Base-by-base conservation (phyloP, 306 rosid species). In the Vigna radiata region DNA sequence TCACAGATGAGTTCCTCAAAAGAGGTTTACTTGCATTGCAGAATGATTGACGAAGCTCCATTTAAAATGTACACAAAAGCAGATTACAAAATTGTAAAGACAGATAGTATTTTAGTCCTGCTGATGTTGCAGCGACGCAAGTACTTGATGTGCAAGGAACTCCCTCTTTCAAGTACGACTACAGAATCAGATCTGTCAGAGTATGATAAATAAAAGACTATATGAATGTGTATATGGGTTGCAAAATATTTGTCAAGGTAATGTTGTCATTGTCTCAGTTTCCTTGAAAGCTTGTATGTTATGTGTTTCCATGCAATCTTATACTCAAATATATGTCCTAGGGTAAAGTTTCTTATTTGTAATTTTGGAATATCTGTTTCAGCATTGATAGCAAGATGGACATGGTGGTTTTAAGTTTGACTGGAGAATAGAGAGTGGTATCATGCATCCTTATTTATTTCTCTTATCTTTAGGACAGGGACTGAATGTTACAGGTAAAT, bases 101-200 rank as follows among this genome's bases (percentile, higher is more conserved):
- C 98, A 8, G 96, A 95, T 84, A 89, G 75, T 84, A 54, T 95
- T 69, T 81, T 92, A 58, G 87, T 87, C 84, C 83, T 89, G 68
- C 81, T 92, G 79, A 86, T 76, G 82, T 83, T 95, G 88, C 98
- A 92, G 88, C 88, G 96, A 78, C 97, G 97, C 59, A 95, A 95
- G 76, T 89, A 95, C 89, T 87, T 95, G 87, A 89, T 95, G 98
- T 72, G 88, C 86, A 95, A 92, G 86, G 79, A 83, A 70, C 89
- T 95, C 77, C 86, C 92, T n/a, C 86, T 78, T 67, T 39, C 43
- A 21, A 79, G 71, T 75, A 86, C 17, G 41, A 68, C 84, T 31
- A 4, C 68, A 7, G 87, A 88, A 58, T 78, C 87, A 59, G 90
- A 90, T 50, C 18, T 43, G 1, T 82, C 86, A 55, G 75, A 27